Evolutionary conservation across 148 eudicot species (phyloP).

Genomic region (Bassia scoparia): DNA sequence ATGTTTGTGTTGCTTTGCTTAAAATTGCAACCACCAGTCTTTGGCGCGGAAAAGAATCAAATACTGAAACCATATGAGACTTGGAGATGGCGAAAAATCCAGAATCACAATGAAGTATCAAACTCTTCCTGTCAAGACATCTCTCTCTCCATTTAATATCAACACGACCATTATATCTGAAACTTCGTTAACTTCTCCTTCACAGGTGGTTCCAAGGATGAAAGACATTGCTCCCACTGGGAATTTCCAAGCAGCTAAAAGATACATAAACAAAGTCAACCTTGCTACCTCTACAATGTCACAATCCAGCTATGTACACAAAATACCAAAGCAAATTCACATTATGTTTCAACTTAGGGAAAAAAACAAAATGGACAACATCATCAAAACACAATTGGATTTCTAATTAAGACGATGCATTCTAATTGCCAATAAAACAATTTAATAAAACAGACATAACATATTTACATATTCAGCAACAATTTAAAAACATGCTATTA

Average conservation of each 20-base stretch:
- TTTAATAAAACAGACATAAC: neutral
- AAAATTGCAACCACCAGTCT: conserved; percentile 28
- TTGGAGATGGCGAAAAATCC: neutral
- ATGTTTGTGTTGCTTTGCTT: conserved; percentile 24
- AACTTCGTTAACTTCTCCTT: conserved; percentile 64
- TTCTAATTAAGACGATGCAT: neutral
- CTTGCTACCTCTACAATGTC: neutral
- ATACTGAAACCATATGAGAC: conserved; percentile 8
- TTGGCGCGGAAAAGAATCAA: conserved; percentile 26
- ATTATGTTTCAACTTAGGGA: too few species aligned
- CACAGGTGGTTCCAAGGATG: conserved; percentile 65
- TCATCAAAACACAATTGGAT: neutral
- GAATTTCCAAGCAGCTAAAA: conserved; percentile 74
- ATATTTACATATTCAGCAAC: neutral
- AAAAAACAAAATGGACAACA: neutral
- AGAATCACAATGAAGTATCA: conserved; percentile 13
- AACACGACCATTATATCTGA: conserved; percentile 39
- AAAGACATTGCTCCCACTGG: conserved; percentile 90
- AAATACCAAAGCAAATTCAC: neutral
- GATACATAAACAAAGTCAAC: neutral
- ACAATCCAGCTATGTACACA: neutral
- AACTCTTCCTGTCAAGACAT: neutral
- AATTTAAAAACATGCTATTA: neutral
- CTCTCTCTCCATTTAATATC: neutral
- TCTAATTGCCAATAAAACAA: neutral